These are phyloP conservation scores for Suillus weaverae DNA, from an alignment of 768 basidiomycete species.

Conservation along the genomic window DNA sequence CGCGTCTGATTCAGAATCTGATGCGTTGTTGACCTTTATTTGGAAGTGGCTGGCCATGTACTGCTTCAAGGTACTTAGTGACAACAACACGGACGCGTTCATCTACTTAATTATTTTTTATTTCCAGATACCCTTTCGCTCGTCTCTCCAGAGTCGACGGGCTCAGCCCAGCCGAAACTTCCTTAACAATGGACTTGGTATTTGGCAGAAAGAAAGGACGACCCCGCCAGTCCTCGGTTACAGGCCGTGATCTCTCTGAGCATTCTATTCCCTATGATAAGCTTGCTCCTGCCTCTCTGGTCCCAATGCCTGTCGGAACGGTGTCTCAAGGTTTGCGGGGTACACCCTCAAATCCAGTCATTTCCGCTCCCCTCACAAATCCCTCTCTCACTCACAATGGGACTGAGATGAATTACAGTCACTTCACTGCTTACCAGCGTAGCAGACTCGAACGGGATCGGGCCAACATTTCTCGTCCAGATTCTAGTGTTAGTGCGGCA, in stretches of 20 bases:
- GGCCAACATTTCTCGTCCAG: slow-evolving; percentile 40
- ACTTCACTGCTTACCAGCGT: slow-evolving; percentile 46
- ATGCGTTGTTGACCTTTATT: not conserved
- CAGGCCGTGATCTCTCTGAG: slow-evolving; percentile 61
- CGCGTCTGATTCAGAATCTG: not conserved
- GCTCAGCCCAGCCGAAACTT: not conserved
- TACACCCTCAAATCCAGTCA: slow-evolving; percentile 32
- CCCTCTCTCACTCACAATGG: slow-evolving; percentile 73
- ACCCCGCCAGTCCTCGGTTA: slow-evolving; percentile 63
- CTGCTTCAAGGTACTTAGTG: not conserved
- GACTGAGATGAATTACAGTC: slow-evolving; percentile 61
- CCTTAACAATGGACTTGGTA: slow-evolving; percentile 55
- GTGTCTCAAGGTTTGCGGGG: slow-evolving; percentile 56
- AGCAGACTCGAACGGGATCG: slow-evolving; percentile 56
- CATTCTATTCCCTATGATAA: slow-evolving; percentile 74
- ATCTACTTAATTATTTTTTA: slow-evolving; percentile 8
- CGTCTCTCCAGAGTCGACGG: not conserved
- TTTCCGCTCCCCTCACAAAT: slow-evolving; percentile 84
- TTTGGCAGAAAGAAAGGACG: slow-evolving; percentile 63
- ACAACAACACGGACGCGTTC: not conserved
- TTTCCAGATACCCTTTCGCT: not conserved
- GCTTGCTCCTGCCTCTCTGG: slow-evolving; percentile 53
- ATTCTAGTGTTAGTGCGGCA: slow-evolving; percentile 53
- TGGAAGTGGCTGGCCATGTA: slow-evolving; percentile 2
- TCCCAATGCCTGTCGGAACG: slow-evolving; percentile 58